Conservation (phyloP, 2,329 filamentous ascomycete species). For the Ploettnerulaceae sp. region DNA sequence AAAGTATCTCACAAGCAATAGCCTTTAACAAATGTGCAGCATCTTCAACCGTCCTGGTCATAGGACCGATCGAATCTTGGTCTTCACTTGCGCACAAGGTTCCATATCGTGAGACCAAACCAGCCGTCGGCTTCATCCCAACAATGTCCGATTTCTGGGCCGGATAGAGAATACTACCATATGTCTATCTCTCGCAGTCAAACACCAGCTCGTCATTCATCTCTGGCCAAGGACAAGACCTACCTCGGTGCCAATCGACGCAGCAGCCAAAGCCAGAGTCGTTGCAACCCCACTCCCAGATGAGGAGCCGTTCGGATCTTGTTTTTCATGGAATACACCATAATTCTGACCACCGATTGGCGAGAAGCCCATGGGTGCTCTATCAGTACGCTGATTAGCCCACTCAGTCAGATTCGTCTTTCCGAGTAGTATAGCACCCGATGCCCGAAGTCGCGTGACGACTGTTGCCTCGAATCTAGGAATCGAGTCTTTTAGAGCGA, state of each 20-base stretch:
- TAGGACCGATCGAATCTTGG: conserved; percentile 62
- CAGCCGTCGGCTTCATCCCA: conserved; percentile 69
- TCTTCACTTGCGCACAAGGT: conserved; percentile 46
- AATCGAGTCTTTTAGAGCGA: too few relatives aligned
- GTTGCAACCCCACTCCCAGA: conserved; percentile 38
- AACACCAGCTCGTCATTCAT: too few relatives aligned
- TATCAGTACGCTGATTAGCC: conserved; percentile 54
- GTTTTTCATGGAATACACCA: conserved; percentile 53
- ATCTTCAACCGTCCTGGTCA: conserved; percentile 62
- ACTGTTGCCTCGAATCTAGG: conserved; percentile 51
- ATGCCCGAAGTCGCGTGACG: conserved; percentile 53
- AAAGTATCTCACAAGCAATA: too few relatives aligned
- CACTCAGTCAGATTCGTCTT: conserved; percentile 63
- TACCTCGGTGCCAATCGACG: neutral
- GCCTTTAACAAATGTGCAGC: conserved; percentile 36
- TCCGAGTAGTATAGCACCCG: conserved; percentile 60
- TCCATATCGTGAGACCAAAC: conserved; percentile 58
- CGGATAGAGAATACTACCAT: conserved; percentile 61
- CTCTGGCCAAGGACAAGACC: too few relatives aligned
- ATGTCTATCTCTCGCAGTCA: too few relatives aligned
- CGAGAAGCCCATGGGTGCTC: conserved; percentile 57
- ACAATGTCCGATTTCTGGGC: conserved; percentile 62
- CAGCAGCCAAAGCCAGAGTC: neutral
- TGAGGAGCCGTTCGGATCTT: conserved; percentile 56
- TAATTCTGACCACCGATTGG: conserved; percentile 56